Conservation (phyloP, 2,329 filamentous ascomycete genomes). For the Elsinoe perseae region DNA sequence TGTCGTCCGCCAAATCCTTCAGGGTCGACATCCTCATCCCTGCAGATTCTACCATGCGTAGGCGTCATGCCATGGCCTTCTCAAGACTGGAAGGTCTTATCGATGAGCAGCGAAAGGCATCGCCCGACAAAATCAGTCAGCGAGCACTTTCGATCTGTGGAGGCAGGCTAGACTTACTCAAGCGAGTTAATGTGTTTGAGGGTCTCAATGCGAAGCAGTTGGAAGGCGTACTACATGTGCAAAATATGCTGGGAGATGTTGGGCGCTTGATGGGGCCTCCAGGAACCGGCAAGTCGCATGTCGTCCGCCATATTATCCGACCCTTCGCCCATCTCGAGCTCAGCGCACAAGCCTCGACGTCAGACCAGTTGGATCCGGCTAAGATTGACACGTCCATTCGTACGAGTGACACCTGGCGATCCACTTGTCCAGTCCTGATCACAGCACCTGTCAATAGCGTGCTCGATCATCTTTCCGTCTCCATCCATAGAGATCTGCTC, state of each 20-base stretch:
- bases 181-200: neutral
- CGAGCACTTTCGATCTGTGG: neutral
- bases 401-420: neutral
- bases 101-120: neutral
- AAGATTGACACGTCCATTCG: neutral
- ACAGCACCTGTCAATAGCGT: conserved; percentile 6
- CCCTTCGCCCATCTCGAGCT: neutral
- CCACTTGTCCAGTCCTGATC: neutral
- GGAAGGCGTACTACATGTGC: neutral
- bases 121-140: neutral
- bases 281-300: neutral
- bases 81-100: neutral
- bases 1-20: neutral
- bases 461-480: neutral
- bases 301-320: neutral
- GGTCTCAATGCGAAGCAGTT: neutral
- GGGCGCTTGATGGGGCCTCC: neutral
- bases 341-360: neutral
- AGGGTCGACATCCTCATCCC: neutral
- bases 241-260: neutral
- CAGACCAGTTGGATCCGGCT: neutral
- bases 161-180: neutral
- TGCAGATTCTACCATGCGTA: neutral
- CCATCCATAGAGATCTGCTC: neutral
- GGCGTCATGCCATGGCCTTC: neutral